Percentiles rank a stretch among this genome's conserved stretches.
phyloP scores from a whole-genome alignment of 2,329 filamentous ascomycete genomes.

The Fusarium annulatum region DNA sequence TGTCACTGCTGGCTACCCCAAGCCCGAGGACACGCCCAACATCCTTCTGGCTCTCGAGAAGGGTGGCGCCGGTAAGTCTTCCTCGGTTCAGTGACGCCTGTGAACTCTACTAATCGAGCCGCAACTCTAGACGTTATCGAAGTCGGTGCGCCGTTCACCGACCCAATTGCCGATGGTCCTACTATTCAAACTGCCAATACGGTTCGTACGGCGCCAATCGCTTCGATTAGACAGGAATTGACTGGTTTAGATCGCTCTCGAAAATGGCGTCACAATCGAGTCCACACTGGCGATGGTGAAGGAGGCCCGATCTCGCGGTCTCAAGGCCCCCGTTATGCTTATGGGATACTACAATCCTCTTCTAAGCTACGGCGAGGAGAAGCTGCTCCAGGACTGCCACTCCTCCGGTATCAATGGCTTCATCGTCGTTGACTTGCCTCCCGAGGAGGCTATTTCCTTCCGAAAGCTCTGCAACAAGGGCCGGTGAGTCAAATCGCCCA shows the following conservation, averaged over 20 bases:
- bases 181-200: constrained; percentile 98
- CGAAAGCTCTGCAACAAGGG: constrained; percentile 83
- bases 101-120: constrained; percentile 19
- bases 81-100: background rate
- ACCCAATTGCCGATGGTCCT: constrained; percentile 96
- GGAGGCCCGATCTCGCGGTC: constrained; percentile 79
- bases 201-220: constrained; percentile 55
- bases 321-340: constrained; percentile 85
- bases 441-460: constrained; percentile 95
- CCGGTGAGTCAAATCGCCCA: constrained; percentile 62
- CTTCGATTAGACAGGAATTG: constrained; percentile 8
- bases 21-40: constrained; percentile 81
- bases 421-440: constrained; percentile 94
- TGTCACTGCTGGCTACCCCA: constrained; percentile 93
- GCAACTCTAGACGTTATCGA: constrained; percentile 80
- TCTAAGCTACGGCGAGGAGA: constrained; percentile 92
- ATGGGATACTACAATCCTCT: constrained; percentile 99
- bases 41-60: constrained; percentile 91
- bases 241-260: constrained; percentile 71
- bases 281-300: constrained; percentile 86
- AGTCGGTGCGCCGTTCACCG: constrained; percentile 95
- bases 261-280: constrained; percentile 87
- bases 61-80: constrained; percentile 83
- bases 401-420: constrained; percentile 92
- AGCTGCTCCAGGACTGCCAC: constrained; percentile 84